phyloP scores from a whole-genome alignment of 2,329 filamentous ascomycete genomes.

The Trichoderma breve region DNA sequence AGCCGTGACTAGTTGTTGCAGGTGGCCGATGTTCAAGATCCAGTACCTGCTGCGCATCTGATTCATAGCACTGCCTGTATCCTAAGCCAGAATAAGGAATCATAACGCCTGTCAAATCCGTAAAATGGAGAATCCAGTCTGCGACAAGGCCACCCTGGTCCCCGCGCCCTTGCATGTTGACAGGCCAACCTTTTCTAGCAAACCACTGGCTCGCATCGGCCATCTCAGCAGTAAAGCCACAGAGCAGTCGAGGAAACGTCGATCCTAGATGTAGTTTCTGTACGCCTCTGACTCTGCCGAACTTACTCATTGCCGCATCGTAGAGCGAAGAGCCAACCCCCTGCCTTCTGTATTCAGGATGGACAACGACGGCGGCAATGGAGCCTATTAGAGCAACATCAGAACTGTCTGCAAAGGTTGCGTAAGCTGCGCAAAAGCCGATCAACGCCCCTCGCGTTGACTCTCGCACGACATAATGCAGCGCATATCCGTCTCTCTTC shows the following conservation, averaged over 20 bases:
- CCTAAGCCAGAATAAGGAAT: slow-evolving; percentile 41
- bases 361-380: slow-evolving; percentile 54
- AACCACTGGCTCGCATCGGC: slow-evolving; percentile 51
- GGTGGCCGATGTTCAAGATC: slow-evolving; percentile 48
- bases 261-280: slow-evolving; percentile 55
- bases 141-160: slow-evolving; percentile 46
- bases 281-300: slow-evolving; percentile 51
- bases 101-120: slow-evolving; percentile 45
- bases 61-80: slow-evolving; percentile 45
- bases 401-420: slow-evolving; percentile 53
- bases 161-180: slow-evolving; percentile 44
- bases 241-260: slow-evolving; percentile 57
- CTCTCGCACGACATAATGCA: slow-evolving; percentile 57
- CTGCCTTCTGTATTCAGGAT: slow-evolving; percentile 43
- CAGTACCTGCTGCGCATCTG: slow-evolving; percentile 48
- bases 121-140: slow-evolving; percentile 55
- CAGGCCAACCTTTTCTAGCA: slow-evolving; percentile 51
- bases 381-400: slow-evolving; percentile 53
- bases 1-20: slow-evolving; percentile 44
- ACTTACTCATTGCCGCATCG: slow-evolving; percentile 48
- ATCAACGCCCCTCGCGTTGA: slow-evolving; percentile 42
- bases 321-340: slow-evolving; percentile 56
- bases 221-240: slow-evolving; percentile 47
- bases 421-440: slow-evolving; percentile 61
- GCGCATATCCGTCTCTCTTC: slow-evolving; percentile 53